phyloP scores from a whole-genome alignment of 306 rosid species.

The Mimosa bimucronata region DNA sequence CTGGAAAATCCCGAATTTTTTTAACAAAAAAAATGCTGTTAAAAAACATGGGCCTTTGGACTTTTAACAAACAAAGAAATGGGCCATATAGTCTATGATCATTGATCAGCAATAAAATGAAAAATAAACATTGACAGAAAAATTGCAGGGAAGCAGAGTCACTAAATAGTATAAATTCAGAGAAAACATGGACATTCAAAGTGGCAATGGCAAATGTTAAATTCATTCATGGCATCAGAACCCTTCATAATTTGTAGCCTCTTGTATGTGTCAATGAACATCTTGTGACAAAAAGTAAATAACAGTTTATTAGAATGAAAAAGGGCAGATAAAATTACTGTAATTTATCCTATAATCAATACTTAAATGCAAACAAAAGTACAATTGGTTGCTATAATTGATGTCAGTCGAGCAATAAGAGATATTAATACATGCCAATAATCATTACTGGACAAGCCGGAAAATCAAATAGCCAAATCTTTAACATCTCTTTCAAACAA shows the following conservation, averaged over 20 bases:
- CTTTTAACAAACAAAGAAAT: no score
- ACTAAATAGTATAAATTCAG: no score
- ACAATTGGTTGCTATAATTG: not conserved
- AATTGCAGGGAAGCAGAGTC: no score
- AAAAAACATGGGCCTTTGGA: no score
- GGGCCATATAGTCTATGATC: no score
- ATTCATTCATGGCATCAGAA: conserved; percentile 99
- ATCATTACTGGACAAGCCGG: not conserved
- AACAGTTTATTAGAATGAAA: conserved; percentile 20
- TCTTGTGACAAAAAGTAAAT: conserved; percentile 50
- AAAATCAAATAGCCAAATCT: not conserved
- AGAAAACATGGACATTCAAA: no score
- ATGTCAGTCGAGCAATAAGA: not conserved
- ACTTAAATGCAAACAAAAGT: not conserved
- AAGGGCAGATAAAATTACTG: not conserved
- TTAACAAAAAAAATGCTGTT: no score
- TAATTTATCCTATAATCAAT: not conserved
- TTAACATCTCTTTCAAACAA: no score
- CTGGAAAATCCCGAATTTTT: no score
- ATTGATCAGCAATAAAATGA: no score
- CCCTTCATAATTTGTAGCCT: conserved; percentile 96
- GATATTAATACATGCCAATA: not conserved
- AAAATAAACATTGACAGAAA: no score
- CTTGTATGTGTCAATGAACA: conserved; percentile 89
- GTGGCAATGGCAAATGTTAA: no score